Evolutionary conservation across 2,329 filamentous ascomycete species (phyloP).

Genomic region (Fusarium tanahbumbuense): DNA sequence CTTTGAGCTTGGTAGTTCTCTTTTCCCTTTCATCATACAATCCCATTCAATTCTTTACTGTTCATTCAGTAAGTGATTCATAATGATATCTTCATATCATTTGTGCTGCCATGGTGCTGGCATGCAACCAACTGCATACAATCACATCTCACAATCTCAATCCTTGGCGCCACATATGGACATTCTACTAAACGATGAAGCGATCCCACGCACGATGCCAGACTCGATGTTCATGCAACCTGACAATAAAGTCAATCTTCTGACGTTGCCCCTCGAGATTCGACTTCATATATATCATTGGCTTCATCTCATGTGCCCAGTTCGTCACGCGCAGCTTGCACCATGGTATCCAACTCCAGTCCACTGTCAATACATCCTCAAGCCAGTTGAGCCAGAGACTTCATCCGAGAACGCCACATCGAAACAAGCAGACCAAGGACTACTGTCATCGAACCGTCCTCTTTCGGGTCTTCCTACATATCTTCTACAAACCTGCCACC

Average conservation of each 20-base stretch:
- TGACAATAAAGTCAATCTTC: constrained; percentile 23
- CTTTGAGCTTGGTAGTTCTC: neutral
- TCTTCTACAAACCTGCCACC: constrained; percentile 53
- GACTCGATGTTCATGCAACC: constrained; percentile 1
- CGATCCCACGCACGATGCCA: constrained; percentile 14
- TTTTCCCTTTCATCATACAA: neutral
- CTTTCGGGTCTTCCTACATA: constrained; percentile 55
- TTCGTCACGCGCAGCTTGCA: constrained; percentile 54
- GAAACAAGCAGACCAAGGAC: neutral
- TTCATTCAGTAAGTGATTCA: neutral
- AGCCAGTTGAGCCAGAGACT: constrained; percentile 19
- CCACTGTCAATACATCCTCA: constrained; percentile 50
- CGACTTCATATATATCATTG: constrained; percentile 60
- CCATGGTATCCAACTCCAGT: constrained; percentile 55
- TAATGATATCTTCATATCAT: constrained; percentile 32
- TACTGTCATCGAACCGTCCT: constrained; percentile 52
- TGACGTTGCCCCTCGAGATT: constrained; percentile 58
- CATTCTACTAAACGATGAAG: constrained; percentile 13
- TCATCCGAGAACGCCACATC: neutral
- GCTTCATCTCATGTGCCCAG: constrained; percentile 54
- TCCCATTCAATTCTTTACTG: neutral
- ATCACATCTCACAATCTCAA: neutral
- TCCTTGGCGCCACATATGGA: constrained; percentile 18
- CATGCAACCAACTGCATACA: constrained; percentile 7
- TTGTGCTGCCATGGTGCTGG: constrained; percentile 28